Base-by-base conservation (phyloP, 2,329 filamentous ascomycete genomes). In the Exophiala mesophila region DNA sequence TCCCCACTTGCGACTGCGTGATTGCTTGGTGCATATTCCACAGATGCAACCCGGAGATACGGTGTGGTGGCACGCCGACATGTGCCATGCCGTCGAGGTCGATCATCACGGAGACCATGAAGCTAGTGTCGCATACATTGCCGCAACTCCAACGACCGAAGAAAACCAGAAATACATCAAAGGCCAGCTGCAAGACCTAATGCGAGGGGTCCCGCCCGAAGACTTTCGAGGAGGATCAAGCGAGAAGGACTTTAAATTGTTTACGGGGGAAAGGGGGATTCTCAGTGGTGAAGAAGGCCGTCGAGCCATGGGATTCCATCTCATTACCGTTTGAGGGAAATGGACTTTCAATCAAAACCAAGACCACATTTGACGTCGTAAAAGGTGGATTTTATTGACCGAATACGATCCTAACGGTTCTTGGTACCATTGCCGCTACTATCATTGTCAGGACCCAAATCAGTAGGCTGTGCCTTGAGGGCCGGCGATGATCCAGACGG, bases 31-130 rank as follows among this genome's bases (percentile, higher is more conserved):
- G 1, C 50, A 63, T 45, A 60, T 68, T n/a, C 66, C 67, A 1
- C 49, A 38, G 4, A 61, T 69, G 41, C 43, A 57, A 4, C 58
- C 65, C 0, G 66, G 65, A 0, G 66, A 69, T 44, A 66, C 59
- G 2, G 59, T 70, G 15, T 69, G 61, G 56, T 67, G 63, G 64
- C 64, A 66, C 39, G 52, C 54, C 17, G 65, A 68, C 55, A 35
- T 44, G 34, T 61, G 60, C 23, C 64, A 67, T 42, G 64, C 64
- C 1, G 64, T 67, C n/a, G 63, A 67, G 24, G 54, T 57, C 1
- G 62, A 64, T 29, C 61, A 67, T 35, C 39, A 51, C 1, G 64
- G 64, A 3, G 39, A 50, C 1, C 34, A 55, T 6, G 57, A 61
- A 32, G 55, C 63, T 1, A 56, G 52, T n/a, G 64, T 65, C 0